Evolutionary conservation across 345 rosid genomes (phyloP), one percentile per base, ranked within the genome.

Genomic region (Syzygium aromaticum): DNA sequence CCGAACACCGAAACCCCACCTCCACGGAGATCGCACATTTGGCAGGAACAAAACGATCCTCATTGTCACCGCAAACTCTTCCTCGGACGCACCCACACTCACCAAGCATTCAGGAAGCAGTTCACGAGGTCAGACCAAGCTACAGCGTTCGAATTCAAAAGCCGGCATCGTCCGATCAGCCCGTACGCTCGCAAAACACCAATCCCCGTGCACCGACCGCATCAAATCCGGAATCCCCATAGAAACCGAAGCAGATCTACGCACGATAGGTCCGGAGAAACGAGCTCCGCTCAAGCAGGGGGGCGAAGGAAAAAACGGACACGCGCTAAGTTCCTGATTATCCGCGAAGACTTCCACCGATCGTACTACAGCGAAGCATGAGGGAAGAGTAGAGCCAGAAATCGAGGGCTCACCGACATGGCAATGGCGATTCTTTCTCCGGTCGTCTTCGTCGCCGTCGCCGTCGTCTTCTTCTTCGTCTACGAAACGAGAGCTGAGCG

Each of bases 381-480:
- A 10, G 59, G 84, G 84, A 46, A 77, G 22, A 10, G 25, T 8
- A 22, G 43, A 40, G 49, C 27, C 85, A n/a, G 40, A 86, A 30
- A 86, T 61, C 87, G 11, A 64, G 49, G 25, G 77, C 87, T 86
- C 87, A 86, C 87, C 87, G 87, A 52, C 87, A 86, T 73, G 52
- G 63, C 83, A 86, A 51, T 63, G 84, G 84, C 30, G 9, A 85
- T 33, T 9, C 49, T 30, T 67, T 30, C 78, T 33, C 78, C 33
- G 78, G 46, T 17, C 40, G 40, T 2, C 77, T 43, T 2, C 78
- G 6, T 5, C 40, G 23, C 33, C 33, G 73, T 7, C 7, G 16
- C 25, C 43, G 80, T 6, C 73, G 77, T 43, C 78, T 7, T 30
- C 86, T 54, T 86, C 88, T 6, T 38, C 85, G 40, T n/a, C 82